Percentiles rank a stretch among this genome's conserved stretches.
Conservation (phyloP, 805 yeast genomes). For the Metschnikowia continentalis region DNA sequence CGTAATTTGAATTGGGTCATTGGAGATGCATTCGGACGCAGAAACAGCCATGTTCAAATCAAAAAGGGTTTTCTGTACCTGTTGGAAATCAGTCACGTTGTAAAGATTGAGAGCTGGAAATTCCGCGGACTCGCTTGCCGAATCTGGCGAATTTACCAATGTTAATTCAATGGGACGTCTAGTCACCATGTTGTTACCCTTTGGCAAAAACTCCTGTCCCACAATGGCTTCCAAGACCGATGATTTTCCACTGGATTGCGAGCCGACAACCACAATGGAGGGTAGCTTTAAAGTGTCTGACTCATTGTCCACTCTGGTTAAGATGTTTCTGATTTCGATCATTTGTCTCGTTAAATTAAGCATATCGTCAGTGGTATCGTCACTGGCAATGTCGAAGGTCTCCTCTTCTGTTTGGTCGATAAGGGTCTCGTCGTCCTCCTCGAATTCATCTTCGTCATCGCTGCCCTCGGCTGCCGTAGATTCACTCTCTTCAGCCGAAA, state of each 20-base stretch:
- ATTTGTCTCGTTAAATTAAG: slow-evolving; percentile 86
- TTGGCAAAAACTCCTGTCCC: slow-evolving; percentile 96
- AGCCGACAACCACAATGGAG: slow-evolving; percentile 93
- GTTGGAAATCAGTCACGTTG: slow-evolving; percentile 80
- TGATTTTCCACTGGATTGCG: slow-evolving; percentile 96
- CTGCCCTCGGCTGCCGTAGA: slow-evolving; percentile 22
- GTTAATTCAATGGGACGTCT: slow-evolving; percentile 96
- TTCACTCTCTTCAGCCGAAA: slow-evolving; percentile 32
- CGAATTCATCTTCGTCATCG: slow-evolving; percentile 39
- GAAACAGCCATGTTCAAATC: slow-evolving; percentile 95
- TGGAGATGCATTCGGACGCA: slow-evolving; percentile 75
- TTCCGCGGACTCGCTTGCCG: slow-evolving; percentile 84
- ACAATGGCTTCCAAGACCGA: slow-evolving; percentile 94
- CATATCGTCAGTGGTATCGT: slow-evolving; percentile 73
- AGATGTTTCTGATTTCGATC: slow-evolving; percentile 88
- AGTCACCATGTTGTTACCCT: slow-evolving; percentile 97
- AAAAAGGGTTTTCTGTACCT: slow-evolving; percentile 79
- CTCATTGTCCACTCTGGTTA: slow-evolving; percentile 65
- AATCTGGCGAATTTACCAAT: slow-evolving; percentile 74
- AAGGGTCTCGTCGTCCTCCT: slow-evolving; percentile 48
- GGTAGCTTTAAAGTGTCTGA: slow-evolving; percentile 79
- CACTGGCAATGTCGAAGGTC: slow-evolving; percentile 43
- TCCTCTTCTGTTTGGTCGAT: slow-evolving; percentile 32
- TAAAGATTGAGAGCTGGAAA: slow-evolving; percentile 85
- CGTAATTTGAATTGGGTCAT: slow-evolving; percentile 89